These are phyloP conservation scores for Climacium dendroides DNA, from an alignment of 225 moss, liverwort and hornwort species.

Conservation along the genomic window DNA sequence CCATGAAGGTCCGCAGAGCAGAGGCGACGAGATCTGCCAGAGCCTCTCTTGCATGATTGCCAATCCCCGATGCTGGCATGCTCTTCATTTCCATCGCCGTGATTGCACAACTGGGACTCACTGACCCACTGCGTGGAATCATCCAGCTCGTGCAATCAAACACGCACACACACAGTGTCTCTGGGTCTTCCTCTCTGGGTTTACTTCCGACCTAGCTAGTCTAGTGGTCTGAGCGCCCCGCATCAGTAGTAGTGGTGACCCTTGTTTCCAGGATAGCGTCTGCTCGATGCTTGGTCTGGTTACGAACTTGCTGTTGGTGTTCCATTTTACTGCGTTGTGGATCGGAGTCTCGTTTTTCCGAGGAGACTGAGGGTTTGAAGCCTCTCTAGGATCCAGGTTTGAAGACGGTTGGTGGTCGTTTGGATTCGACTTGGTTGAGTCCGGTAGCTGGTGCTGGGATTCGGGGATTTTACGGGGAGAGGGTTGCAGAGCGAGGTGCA, in stretches of 20 bases:
- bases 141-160: background rate
- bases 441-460: background rate
- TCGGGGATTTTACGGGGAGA: background rate
- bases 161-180: background rate
- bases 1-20: background rate
- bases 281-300: background rate
- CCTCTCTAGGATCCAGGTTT: background rate
- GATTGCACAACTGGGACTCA: background rate
- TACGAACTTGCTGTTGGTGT: background rate
- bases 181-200: background rate
- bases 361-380: background rate
- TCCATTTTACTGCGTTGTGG: background rate
- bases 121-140: background rate
- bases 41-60: background rate
- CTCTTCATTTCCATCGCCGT: background rate
- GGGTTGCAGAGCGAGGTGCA: background rate
- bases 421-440: background rate
- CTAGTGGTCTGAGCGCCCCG: background rate
- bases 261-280: background rate
- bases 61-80: background rate
- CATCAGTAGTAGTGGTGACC: background rate
- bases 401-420: background rate
- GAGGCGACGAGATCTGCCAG: background rate
- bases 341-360: background rate
- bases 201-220: background rate